Percentiles rank a stretch among this genome's conserved stretches.
These are phyloP conservation scores for Quercus tomentella DNA, from an alignment of 331 rosid species.

Conservation along the genomic window DNA sequence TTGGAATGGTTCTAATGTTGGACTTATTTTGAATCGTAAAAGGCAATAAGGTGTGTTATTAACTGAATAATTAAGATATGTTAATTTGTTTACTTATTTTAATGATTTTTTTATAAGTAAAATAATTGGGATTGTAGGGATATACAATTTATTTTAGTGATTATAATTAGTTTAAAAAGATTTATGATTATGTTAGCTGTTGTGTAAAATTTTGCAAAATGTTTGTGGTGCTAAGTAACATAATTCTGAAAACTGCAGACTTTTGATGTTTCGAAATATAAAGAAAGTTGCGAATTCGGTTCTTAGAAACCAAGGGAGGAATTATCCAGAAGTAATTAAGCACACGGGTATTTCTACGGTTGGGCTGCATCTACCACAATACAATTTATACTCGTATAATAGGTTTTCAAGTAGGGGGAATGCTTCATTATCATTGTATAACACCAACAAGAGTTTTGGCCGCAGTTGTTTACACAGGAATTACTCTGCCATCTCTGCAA, in stretches of 20 bases:
- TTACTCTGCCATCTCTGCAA: conserved; percentile 35
- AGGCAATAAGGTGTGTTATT: neutral
- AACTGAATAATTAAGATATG: conserved; percentile 11
- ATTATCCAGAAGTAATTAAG: conserved; percentile 38
- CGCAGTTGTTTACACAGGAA: conserved; percentile 28
- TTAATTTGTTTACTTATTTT: neutral
- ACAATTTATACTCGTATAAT: conserved; percentile 38
- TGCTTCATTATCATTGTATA: conserved; percentile 34
- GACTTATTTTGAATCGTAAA: neutral
- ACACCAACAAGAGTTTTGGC: conserved; percentile 32
- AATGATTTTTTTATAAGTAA: neutral
- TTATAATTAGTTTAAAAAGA: neutral
- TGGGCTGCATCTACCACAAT: conserved; percentile 45
- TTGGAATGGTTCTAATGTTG: neutral
- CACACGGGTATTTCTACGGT: conserved; percentile 43
- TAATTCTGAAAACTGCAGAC: conserved; percentile 47
- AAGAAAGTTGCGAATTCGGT: conserved; percentile 42
- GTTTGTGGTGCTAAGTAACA: conserved; percentile 15
- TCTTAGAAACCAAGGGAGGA: conserved; percentile 33
- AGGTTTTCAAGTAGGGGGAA: conserved; percentile 35
- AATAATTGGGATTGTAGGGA: no score
- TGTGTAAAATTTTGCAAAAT: conserved; percentile 1
- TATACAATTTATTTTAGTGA: neutral
- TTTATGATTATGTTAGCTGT: neutral
- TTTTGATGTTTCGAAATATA: conserved; percentile 57